Evolutionary conservation across 1,284 basidiomycete genomes (phyloP), one percentile per base, ranked within the genome.

Genomic region (Anthracocystis panici-leucophaei): DNA sequence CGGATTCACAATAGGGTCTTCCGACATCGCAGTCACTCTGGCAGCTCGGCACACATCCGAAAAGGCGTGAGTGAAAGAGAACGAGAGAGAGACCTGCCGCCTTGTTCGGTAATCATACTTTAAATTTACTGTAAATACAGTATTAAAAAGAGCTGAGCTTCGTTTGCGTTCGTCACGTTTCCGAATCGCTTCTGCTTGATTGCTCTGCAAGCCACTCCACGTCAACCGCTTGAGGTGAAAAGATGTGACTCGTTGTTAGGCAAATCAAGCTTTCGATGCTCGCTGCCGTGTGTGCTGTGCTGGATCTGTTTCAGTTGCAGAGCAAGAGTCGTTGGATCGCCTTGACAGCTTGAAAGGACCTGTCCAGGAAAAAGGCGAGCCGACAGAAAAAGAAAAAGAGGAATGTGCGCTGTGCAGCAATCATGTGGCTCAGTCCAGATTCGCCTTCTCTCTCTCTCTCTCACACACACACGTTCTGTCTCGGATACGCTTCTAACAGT

Each of bases 161-260:
- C 56, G 56, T 27, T 41, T 57, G 44, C 6, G 45, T 57, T 57
- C 44, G 55, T 21, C 44, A 23, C 25, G 55, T 21, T 57, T 46
- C 55, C 35, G 55, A 57, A 14, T 29, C 14, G 41, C 18, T 18
- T 23, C 20, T 6, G 11, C 31, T 31, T 20, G 33, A 14, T 6
- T 14, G 35, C 35, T 38, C 14, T 38, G 35, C 12, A 38, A 38
- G 35, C 35, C 35, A 38, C 14, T 44, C 38, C 38, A 53, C 51
- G 35, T 25, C 38, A n/a, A 31, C 35, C 14, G 14, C 35, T 38
- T n/a, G n/a, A 12, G 4, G 35, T 4, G 35, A 16, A 16, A 2
- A 38, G 14, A 38, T 38, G 35, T 38, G 35, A 38, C 35, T 38
- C 35, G 35, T 38, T 38, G 35, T 38, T 12, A 42, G 1, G n/a